Evolutionary conservation across 2,329 filamentous ascomycete species (phyloP), one percentile per base, ranked within the genome.

Genomic region (Fusarium sp.): DNA sequence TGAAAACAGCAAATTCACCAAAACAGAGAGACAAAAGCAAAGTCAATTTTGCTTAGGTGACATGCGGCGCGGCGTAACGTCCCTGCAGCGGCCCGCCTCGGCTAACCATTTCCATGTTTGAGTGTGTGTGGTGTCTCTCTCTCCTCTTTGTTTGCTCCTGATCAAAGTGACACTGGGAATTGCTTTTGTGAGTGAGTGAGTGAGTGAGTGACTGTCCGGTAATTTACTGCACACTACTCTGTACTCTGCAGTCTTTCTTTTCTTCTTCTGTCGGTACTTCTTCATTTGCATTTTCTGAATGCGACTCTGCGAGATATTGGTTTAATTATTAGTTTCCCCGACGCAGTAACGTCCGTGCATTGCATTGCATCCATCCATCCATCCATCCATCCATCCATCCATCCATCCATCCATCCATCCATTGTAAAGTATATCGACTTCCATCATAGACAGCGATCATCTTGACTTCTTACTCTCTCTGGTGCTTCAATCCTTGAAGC

Each of bases 41-140:
- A 52, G 37, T 30, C 13, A 16, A 33, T 30, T 53, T 23, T 57
- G 28, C 28, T 37, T 18, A 50, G 46, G 8, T 54, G 40, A 47
- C 57, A 52, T 20, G 33, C 52, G 62, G 53, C 33, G 26, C 41
- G n/a, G 61, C 60, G 53, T 31, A 61, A 70, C 71, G 71, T 69
- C 71, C 61, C 54, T 73, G 71, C 71, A 73, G 67, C 69, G 67
- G 69, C 47, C 60, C 69, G 69, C 36, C 16, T 62, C 67, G 65
- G 70, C 58, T 71, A 69, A 55, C 62, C 44, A 46, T 69, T 68
- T 68, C 65, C 65, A 33, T 50, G 10, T 41, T 20, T 30, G 30
- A 46, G 50, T 64, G 44, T 53, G 47, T 47, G 18, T 45, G 28
- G 6, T 44, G 41, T 28, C 20, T 28, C 8, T 6, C 18, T 57